Evolutionary conservation across 345 rosid genomes (phyloP), one percentile per base, ranked within the genome.

Genomic region (Camelina hispida): DNA sequence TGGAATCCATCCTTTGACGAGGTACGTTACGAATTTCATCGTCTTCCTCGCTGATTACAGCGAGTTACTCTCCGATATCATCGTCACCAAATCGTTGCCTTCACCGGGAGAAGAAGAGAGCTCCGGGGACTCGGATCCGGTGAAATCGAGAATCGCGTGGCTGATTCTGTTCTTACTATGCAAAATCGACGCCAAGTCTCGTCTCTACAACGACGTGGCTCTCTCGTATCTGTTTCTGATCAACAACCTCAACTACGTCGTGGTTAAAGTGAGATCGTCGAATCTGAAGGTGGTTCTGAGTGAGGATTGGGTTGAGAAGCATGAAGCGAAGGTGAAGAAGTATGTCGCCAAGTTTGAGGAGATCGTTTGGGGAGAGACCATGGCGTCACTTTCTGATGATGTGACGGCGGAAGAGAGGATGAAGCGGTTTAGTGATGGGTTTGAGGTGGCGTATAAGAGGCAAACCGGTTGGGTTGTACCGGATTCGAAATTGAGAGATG

Each of bases 11-110:
- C 93, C 88, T 1, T 76, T 88, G 16, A 87, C 90, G 0, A 85
- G 91, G 10, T 85, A 88, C 43, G 88, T 87, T 0, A 88, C 84
- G 93, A 88, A 88, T 73, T 91, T 87, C 80, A 51, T 88, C 66
- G 46, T 82, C 3, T 79, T 88, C 79, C 81, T 88, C 53, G 74
- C 85, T 20, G 93, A 88, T 59, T 90, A 88, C 84, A 78, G 75
- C 57, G 83, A 76, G 9, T 20, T 62, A 0, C 78, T 90, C 34
- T 13, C 80, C 52, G 88, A 84, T 55, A 84, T 90, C 37, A 65
- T 87, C 18, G 80, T 82, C 4, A 87, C 66, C 3, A 9, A 9
- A 34, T 62, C 17, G 18, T 62, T 23, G 68, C 4, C 83, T 71
- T 64, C 83, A 50, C 88, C 87, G 5, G 87, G 79, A 43, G 67